Base-by-base conservation (phyloP, 2,329 filamentous ascomycete genomes). In the Penicillium paneum region DNA sequence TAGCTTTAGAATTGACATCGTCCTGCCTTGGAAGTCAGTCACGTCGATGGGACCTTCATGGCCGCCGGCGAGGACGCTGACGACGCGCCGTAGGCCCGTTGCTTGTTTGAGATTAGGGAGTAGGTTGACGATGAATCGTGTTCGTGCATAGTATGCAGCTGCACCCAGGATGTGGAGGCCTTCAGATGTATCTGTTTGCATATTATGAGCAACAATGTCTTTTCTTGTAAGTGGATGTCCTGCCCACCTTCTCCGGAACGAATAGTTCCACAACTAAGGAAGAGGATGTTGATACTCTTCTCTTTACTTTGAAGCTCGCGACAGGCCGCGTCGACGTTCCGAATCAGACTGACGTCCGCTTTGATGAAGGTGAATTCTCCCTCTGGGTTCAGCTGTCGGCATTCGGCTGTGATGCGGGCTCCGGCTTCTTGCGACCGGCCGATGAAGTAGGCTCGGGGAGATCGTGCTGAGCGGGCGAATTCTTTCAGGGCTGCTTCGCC, bases 101-200 rank as follows among this genome's bases (percentile, higher is more conserved):
- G 82, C 76, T n/a, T 63, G 65, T 11, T 73, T 71, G 2, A 88
- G 74, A 0, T 80, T 74, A 0, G 84, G 83, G 8, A 86, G 78
- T 0, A 88, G 76, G 50, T 84, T 83, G 41, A 76, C 54, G 12
- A 81, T 75, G 62, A 86, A 81, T 36, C 82, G 81, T 58, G 81
- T 76, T 19, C 84, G 83, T 5, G 80, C 76, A 69, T 86, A 86
- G 69, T 80, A 82, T 19, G 75, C 73, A 15, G 86, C 74, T 8
- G 79, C 74, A 24, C 78, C 75, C 31, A 78, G 75, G 28, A 77
- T 73, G 48, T 83, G 77, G 2, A 88, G 72, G 2, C 81, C 82
- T 67, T 88, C 85, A 0, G 71, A 48, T 0, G 83, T 85, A 56
- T 85, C 83, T 81, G 39, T 38, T 15, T 15, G 12, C 15, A 38